phyloP scores from a whole-genome alignment of 2,329 filamentous ascomycete genomes.

The Fusarium liriodendri region DNA sequence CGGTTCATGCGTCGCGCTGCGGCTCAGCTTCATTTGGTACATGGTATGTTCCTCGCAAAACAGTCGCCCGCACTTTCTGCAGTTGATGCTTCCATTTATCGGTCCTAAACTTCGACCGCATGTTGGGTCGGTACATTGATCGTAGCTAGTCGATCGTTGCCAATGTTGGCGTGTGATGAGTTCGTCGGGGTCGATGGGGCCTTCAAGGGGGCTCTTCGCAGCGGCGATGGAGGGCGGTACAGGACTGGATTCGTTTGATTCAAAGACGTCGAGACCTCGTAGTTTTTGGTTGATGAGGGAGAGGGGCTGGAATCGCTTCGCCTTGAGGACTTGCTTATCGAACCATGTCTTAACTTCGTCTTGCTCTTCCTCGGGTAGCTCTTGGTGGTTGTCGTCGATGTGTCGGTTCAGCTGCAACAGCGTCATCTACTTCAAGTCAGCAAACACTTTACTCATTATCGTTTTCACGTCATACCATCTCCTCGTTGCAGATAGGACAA shows the following conservation, averaged over 20 bases:
- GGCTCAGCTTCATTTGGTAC: constrained; percentile 98
- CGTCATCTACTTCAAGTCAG: constrained; percentile 72
- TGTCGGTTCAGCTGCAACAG: constrained; percentile 88
- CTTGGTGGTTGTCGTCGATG: constrained; percentile 90
- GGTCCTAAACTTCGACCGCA: constrained; percentile 85
- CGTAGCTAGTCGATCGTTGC: constrained; percentile 80
- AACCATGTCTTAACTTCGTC: constrained; percentile 98
- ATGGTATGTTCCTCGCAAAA: constrained; percentile 99
- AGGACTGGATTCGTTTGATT: constrained; percentile 80
- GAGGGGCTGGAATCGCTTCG: constrained; percentile 91
- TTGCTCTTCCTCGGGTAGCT: constrained; percentile 87
- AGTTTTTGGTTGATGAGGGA: constrained; percentile 94
- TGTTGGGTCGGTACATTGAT: constrained; percentile 86
- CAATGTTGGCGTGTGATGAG: constrained; percentile 89
- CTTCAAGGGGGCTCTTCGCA: constrained; percentile 55
- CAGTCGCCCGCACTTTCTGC: constrained; percentile 88
- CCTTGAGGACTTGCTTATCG: constrained; percentile 92
- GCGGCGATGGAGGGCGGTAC: constrained; percentile 46
- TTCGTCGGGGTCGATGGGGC: constrained; percentile 82
- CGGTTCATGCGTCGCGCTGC: constrained; percentile 89
- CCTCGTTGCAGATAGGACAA: constrained; percentile 98
- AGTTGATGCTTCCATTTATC: constrained; percentile 88
- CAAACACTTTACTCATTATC: neutral
- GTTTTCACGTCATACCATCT: constrained; percentile 77
- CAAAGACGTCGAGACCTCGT: constrained; percentile 91